Evolutionary conservation across 306 rosid species (phyloP), one percentile per base, ranked within the genome.

Genomic region (Trifolium subterraneum): DNA sequence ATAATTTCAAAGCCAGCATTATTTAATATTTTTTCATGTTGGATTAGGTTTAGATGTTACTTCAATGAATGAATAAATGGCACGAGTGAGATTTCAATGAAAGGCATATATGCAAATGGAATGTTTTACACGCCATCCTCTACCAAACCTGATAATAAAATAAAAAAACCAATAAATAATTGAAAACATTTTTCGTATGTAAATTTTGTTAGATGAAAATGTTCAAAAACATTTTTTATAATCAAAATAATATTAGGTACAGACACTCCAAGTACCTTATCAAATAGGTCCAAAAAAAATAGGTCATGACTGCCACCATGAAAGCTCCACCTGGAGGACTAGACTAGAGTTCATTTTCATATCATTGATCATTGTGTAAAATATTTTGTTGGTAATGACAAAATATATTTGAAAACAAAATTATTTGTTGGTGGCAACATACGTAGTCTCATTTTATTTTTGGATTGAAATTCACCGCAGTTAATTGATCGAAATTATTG

Each of bases 121-220:
- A 60, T 62, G 36, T 20, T 71, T 25, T 64, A 33, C 78, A 79
- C 78, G 82, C 69, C 64, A 79, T 44, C 64, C 18, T 33, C 54
- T 72, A 42, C 73, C 77, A 64, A 79, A 79, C 52, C 38, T 8
- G 29, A 39, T 51, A 18, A 63, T 15, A 20, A 39, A 63, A 7
- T 36, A 25, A 27, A 27, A 15, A 62, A n/a, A 12, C 13, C n/a
- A n/a, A n/a, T n/a, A 56, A 56, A 22, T 22, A 22, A 11, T 12
- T 5, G 3, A 19, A 19, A 64, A 52, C 48, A 27, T 12, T 18
- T 27, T 38, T 47, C 10, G 45, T 15, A 61, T 45, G 5, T 13
- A 36, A 38, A 25, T 78, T n/a, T 71, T 39, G 78, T 71, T 71
- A 35, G 16, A 71, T 64, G 73, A 67, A 35, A 20, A 47, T 33